phyloP scores from a whole-genome alignment of 1,284 basidiomycete species.

The Naganishia albida region DNA sequence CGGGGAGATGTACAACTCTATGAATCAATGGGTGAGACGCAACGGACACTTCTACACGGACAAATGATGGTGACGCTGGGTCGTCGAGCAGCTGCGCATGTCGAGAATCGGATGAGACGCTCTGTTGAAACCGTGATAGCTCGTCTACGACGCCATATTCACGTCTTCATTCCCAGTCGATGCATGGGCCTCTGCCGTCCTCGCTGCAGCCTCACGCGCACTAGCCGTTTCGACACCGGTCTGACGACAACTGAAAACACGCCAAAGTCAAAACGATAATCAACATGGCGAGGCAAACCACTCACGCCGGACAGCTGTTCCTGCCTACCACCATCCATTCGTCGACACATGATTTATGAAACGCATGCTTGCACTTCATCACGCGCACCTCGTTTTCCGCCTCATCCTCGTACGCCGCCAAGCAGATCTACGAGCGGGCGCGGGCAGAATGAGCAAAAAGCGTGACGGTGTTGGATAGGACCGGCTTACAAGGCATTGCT shows the following conservation, averaged over 20 bases:
- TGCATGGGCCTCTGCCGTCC: neutral
- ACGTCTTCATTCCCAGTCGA: neutral
- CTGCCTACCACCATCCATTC: constrained; percentile 76
- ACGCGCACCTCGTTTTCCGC: constrained; percentile 73
- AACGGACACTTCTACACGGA: too few relatives aligned
- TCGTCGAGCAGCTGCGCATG: too few relatives aligned
- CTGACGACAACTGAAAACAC: constrained; percentile 31
- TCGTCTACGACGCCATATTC: constrained; percentile 3
- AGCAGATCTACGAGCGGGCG: constrained; percentile 69
- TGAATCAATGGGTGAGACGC: too few relatives aligned
- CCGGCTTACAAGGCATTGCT: constrained; percentile 62
- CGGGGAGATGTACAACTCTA: too few relatives aligned
- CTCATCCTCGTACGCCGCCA: constrained; percentile 69
- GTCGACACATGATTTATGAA: constrained; percentile 83
- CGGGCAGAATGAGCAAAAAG: constrained; percentile 14
- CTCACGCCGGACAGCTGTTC: constrained; percentile 87
- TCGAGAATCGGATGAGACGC: too few relatives aligned
- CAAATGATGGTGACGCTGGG: too few relatives aligned
- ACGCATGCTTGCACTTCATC: constrained; percentile 77
- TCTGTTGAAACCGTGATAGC: neutral
- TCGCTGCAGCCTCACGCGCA: neutral
- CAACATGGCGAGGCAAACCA: neutral
- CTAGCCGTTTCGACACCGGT: constrained; percentile 29
- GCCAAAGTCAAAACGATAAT: neutral
- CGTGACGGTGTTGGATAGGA: neutral